Evolutionary conservation across 176 grass and related monocot genomes (phyloP), one percentile per base, ranked within the genome.

Genomic region (Dactylis glomerata): DNA sequence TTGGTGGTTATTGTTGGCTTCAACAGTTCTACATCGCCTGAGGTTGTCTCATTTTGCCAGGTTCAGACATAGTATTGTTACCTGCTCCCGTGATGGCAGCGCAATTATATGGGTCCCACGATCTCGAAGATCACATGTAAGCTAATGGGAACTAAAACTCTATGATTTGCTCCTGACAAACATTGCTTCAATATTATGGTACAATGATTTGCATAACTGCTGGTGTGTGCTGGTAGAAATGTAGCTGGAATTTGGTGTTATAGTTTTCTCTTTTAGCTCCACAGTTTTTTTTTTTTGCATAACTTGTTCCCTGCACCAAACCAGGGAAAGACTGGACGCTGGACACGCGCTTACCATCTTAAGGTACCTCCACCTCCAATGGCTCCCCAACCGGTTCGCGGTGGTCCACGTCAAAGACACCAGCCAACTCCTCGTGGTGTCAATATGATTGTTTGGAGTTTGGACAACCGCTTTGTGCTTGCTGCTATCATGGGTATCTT

Each of bases 391-490:
- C 91, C 90, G 32, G 84, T 84, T 76, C 89, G 96, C n/a, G 93
- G 91, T 12, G 96, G 96, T 34, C 96, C 96, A 78, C 96, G 96
- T 20, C 96, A 99, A 83, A 96, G 96, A 92, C 92, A 87, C 62
- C 93, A 99, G 62, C 96, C 86, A 83, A 96, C 96, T 86, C 96
- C 96, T 89, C 96, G 96, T 54, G 96, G 96, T 75, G 96, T 99
- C 65, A 99, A 99, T 89, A 99, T 99, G 96, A 99, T 99, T 79
- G 91, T 99, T 64, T 99, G 96, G 96, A 99, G 96, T 86, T 90
- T 99, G 82, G 96, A 99, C 82, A 99, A 99, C 57, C 96, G 96
- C 69, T 99, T 96, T 92, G 96, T 99, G 40, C 96, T 99, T 94
- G 96, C 96, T 89, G 89, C 96, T 87, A 99, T 94, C 88, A 99